phyloP scores from a whole-genome alignment of 1,139 yeast genomes.

The Candida gigantensis region DNA sequence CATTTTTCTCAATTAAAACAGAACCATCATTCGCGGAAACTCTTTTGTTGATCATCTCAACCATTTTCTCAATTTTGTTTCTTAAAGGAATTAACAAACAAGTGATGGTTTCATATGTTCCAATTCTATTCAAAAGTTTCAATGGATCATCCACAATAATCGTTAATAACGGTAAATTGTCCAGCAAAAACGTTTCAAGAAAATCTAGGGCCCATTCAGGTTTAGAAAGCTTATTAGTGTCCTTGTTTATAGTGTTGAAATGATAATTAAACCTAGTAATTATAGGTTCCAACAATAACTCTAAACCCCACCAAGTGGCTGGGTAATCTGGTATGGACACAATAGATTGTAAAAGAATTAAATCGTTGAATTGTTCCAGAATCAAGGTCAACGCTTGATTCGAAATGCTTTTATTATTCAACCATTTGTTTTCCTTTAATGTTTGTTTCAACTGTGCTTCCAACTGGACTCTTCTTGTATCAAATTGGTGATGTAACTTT shows the following conservation, averaged over 20 bases:
- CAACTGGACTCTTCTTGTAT: slow-evolving; percentile 4
- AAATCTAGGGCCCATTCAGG: slow-evolving; percentile 81
- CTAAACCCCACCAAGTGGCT: slow-evolving; percentile 59
- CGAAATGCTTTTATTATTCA: slow-evolving; percentile 11
- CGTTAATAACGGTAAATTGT: slow-evolving; percentile 41
- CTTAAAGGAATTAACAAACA: slow-evolving; percentile 54
- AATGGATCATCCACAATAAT: slow-evolving; percentile 32
- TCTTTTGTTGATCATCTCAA: slow-evolving; percentile 28
- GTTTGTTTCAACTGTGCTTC: slow-evolving; percentile 8
- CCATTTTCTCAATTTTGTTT: slow-evolving; percentile 41
- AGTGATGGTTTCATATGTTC: slow-evolving; percentile 54
- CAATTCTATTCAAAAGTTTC: slow-evolving; percentile 27
- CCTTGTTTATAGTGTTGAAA: slow-evolving; percentile 55
- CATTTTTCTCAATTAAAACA: slow-evolving; percentile 38
- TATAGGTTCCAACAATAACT: slow-evolving; percentile 56
- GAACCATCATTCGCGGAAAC: slow-evolving; percentile 22
- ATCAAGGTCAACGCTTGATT: slow-evolving; percentile 14
- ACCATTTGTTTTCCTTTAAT: slow-evolving; percentile 20
- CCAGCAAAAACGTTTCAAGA: slow-evolving; percentile 50
- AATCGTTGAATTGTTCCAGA: slow-evolving; percentile 15
- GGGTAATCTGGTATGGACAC: slow-evolving; percentile 38
- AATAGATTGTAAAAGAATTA: slow-evolving; percentile 43
- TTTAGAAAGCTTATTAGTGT: slow-evolving; percentile 69
- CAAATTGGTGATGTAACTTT: slow-evolving; percentile 4
- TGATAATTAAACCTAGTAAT: slow-evolving; percentile 70